Evolutionary conservation across 2,329 filamentous ascomycete genomes (phyloP).

Genomic region (Byssothecium circinans): DNA sequence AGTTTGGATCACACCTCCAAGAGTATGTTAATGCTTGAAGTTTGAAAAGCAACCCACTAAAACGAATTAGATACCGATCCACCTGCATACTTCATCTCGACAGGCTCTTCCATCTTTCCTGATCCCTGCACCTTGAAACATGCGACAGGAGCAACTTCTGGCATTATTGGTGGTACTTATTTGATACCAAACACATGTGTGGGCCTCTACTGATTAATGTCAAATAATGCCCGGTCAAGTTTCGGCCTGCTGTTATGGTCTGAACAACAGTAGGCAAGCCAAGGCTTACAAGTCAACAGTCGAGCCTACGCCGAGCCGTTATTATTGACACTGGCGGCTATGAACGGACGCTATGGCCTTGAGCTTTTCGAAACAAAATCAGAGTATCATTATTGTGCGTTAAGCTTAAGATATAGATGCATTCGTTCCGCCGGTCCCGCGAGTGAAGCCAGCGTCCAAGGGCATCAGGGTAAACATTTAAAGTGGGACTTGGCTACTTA

Average conservation of each 20-base stretch:
- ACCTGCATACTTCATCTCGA: neutral
- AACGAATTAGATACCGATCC: neutral
- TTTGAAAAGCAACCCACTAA: neutral
- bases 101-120: constrained; percentile 9
- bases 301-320: constrained; percentile 13
- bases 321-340: constrained; percentile 5
- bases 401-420: too few relatives aligned
- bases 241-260: too few relatives aligned
- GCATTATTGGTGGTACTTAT: too few relatives aligned
- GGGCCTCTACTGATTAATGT: too few relatives aligned
- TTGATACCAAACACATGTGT: too few relatives aligned
- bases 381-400: constrained; percentile 3
- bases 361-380: constrained; percentile 9
- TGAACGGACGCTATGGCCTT: constrained; percentile 11
- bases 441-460: too few relatives aligned
- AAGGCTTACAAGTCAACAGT: neutral
- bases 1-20: constrained; percentile 8
- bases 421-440: too few relatives aligned
- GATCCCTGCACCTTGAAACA: constrained; percentile 11
- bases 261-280: too few relatives aligned
- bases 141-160: constrained; percentile 22
- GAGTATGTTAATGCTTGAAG: constrained; percentile 5
- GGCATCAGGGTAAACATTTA: constrained; percentile 12
- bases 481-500: neutral
- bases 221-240: too few relatives aligned